A percentile compares a stretch with the other conserved stretches of the same genome.
Evolutionary conservation across 805 yeast species (phyloP).

Genomic region (Soucietia sequanensis): DNA sequence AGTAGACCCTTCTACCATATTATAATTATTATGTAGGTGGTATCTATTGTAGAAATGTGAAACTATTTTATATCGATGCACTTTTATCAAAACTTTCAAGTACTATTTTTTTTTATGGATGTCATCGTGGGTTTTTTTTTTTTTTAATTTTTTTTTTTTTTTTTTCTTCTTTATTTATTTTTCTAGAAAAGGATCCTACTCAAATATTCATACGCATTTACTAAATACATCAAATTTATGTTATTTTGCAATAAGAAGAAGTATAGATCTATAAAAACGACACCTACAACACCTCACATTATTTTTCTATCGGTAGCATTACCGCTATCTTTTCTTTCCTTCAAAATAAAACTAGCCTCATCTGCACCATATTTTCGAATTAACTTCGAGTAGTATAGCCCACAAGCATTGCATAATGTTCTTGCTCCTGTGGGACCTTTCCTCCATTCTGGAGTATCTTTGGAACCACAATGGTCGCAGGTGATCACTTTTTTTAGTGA

Average conservation of each 20-base stretch:
- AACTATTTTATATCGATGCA: too few relatives aligned
- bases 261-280: too few relatives aligned
- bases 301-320: constrained; percentile 19
- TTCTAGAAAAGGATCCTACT: neutral
- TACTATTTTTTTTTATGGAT: too few relatives aligned
- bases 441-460: constrained; percentile 80
- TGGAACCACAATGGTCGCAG: constrained; percentile 45
- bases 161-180: neutral
- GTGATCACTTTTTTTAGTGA: neutral
- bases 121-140: constrained; percentile 1
- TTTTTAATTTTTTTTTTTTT: constrained; percentile 1
- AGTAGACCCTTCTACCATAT: constrained; percentile 1
- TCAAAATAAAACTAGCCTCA: constrained; percentile 40
- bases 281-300: too few relatives aligned
- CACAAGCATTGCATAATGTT: constrained; percentile 82
- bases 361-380: constrained; percentile 49
- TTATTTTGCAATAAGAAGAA: too few relatives aligned
- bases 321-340: constrained; percentile 10
- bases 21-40: too few relatives aligned
- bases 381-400: constrained; percentile 68
- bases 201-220: too few relatives aligned
- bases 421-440: constrained; percentile 77
- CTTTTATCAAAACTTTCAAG: too few relatives aligned
- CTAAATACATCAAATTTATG: too few relatives aligned
- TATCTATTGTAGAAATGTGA: neutral